Evolutionary conservation across 2,329 filamentous ascomycete genomes (phyloP), one percentile per base, ranked within the genome.

Genomic region (Diaporthe australafricana): DNA sequence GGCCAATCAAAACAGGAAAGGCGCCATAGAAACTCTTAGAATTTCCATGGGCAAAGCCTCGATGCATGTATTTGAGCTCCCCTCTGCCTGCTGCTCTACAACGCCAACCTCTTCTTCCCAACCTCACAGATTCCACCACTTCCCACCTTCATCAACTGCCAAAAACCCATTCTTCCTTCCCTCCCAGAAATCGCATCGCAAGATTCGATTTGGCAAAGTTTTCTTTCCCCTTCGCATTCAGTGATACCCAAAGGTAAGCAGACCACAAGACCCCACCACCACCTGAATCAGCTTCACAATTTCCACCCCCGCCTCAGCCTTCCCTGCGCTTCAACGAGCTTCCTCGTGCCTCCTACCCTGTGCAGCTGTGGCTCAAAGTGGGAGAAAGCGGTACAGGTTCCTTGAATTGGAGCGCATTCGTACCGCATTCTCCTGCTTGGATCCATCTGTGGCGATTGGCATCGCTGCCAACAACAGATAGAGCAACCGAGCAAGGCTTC

Each of bases 221-320:
- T 50, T 63, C 62, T 69, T 73, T 72, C 42, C 69, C 71, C 70
- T 57, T 70, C 53, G 40, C 66, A 55, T 73, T 67, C 69, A 73
- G 72, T 72, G 72, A 73, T 73, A 73, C 72, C 72, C 72, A 66
- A 73, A 73, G 72, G 72, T 73, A 71, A 72, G 72, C 72, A 69
- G 30, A 47, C 3, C 30, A 1, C 4, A n/a, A 60, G 42, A 52
- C 67, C 56, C 66, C 42, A 38, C 42, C 42, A 50, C 35, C 22
- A 32, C 47, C 22, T 67, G 35, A 52, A 67, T 67, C 63, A 67
- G 63, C 63, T 55, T 32, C 14, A 55, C 47, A 32, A 42, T 60
- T n/a, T 27, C 42, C 40, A 48, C 20, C 71, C 71, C 62, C 52
- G 11, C 60, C 27, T 65, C 67, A 55, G 45, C 40, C 50, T 45